Evolutionary conservation across 108 stramenopile genomes (phyloP).

Genomic region (Fragilariopsis cylindrus): DNA sequence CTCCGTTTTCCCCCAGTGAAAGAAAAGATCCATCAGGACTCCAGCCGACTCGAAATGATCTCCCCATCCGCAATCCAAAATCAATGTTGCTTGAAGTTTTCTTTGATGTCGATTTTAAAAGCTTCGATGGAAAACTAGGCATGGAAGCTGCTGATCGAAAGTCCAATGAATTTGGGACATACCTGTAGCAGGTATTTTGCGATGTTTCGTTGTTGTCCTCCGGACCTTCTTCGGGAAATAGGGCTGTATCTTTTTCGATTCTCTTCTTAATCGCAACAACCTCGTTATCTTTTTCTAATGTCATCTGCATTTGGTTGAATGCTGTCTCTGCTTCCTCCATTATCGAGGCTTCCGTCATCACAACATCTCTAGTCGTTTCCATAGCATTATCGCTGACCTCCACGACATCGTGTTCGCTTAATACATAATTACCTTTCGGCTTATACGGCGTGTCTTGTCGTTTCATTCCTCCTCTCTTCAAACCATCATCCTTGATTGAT

Average conservation of each 20-base stretch:
- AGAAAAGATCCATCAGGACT: conserved; percentile 74
- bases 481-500: conserved; percentile 15
- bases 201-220: background rate
- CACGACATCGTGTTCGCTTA: conserved; percentile 31
- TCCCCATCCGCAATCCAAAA: conserved; percentile 74
- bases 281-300: background rate
- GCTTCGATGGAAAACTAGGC: conserved; percentile 25
- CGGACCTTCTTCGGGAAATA: conserved; percentile 22
- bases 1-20: conserved; percentile 18
- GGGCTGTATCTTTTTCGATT: conserved; percentile 12
- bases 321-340: conserved; percentile 25
- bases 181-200: background rate
- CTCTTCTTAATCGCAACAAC: conserved; percentile 2
- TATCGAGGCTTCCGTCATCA: conserved; percentile 18
- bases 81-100: conserved; percentile 35
- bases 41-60: conserved; percentile 83
- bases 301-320: conserved; percentile 13
- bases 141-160: conserved; percentile 10
- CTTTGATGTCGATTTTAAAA: conserved; percentile 27
- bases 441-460: conserved; percentile 32
- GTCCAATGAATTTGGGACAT: conserved; percentile 24
- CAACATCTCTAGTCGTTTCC: background rate
- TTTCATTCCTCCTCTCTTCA: background rate
- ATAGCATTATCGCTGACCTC: conserved; percentile 17
- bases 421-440: conserved; percentile 10